Conservation (phyloP, 2,329 filamentous ascomycete genomes). For the Stemphylium vesicarium region DNA sequence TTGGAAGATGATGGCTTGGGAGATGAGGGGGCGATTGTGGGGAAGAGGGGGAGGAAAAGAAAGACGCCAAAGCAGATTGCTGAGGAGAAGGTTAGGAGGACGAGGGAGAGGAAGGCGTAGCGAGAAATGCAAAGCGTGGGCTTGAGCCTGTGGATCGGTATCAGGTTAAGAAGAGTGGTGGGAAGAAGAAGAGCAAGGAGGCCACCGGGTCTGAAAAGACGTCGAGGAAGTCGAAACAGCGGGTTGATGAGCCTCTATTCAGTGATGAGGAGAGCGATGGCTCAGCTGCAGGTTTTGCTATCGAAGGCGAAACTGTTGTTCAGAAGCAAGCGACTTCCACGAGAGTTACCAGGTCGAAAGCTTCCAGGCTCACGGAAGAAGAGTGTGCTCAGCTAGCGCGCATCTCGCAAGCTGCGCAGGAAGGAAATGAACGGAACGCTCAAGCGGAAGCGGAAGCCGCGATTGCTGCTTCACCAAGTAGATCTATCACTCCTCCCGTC, state of each 20-base stretch:
- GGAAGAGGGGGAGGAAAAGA: not conserved
- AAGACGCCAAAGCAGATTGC: slow-evolving; percentile 2
- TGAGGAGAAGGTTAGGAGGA: not conserved
- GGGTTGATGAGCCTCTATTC: too few species aligned
- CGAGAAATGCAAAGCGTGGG: not conserved
- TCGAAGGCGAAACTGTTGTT: too few species aligned
- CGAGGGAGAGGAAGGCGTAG: not conserved
- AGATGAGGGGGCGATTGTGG: not conserved
- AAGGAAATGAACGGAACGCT: not conserved
- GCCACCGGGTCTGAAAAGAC: too few species aligned
- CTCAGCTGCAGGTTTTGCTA: too few species aligned
- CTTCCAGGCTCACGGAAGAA: too few species aligned
- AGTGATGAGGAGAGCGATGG: too few species aligned
- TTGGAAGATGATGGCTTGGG: not conserved
- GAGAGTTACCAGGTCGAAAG: too few species aligned
- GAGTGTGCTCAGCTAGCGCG: too few species aligned
- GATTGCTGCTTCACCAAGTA: not conserved
- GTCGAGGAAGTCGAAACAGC: too few species aligned
- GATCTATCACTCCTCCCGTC: not conserved
- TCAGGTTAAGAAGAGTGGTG: not conserved
- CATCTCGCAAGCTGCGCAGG: not conserved
- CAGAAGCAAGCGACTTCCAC: too few species aligned
- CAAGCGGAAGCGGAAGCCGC: not conserved
- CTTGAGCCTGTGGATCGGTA: not conserved
- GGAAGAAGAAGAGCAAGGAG: not conserved